Percentiles rank a stretch among this genome's conserved stretches.
Conservation (phyloP, 2,329 filamentous ascomycete species). For the Trichoderma aggressivum region DNA sequence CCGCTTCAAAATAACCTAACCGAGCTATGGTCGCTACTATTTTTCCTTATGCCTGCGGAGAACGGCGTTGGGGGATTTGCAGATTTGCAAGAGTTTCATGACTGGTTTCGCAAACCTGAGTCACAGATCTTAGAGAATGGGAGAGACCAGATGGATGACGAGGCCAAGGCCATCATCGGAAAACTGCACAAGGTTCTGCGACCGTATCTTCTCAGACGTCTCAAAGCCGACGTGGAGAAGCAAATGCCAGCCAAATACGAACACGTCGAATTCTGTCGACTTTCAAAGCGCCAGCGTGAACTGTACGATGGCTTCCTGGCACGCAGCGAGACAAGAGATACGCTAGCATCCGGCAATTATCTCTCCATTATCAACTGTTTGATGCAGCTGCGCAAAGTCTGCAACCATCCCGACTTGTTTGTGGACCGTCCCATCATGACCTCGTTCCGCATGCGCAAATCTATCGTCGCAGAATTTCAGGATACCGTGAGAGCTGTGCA, state of each 20-base stretch:
- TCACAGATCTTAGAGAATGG: constrained; percentile 96
- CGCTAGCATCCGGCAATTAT: constrained; percentile 88
- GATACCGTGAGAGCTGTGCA: constrained; percentile 69
- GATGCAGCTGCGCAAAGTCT: constrained; percentile 96
- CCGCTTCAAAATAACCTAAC: constrained; percentile 96
- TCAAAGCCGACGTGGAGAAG: constrained; percentile 97
- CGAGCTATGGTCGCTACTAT: constrained; percentile 93
- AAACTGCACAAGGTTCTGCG: constrained; percentile 93
- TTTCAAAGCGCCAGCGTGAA: constrained; percentile 93
- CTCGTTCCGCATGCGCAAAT: constrained; percentile 86
- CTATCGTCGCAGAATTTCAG: constrained; percentile 71
- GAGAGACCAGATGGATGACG: constrained; percentile 88
- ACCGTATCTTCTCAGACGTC: constrained; percentile 81
- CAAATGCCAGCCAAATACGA: constrained; percentile 99
- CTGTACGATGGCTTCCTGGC: constrained; percentile 96
- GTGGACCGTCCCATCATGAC: constrained; percentile 95
- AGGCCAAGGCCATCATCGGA: constrained; percentile 84
- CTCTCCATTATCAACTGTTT: constrained; percentile 97
- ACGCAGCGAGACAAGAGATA: constrained; percentile 82
- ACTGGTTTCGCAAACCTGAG: constrained; percentile 93
- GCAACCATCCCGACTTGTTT: constrained; percentile 96
- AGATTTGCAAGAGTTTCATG: constrained; percentile 90
- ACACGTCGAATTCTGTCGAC: constrained; percentile 89
- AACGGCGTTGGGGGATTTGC: constrained; percentile 87
- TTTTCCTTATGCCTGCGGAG: constrained; percentile 92